Conservation (phyloP, 345 rosid genomes). For the Melaleuca alternifolia region DNA sequence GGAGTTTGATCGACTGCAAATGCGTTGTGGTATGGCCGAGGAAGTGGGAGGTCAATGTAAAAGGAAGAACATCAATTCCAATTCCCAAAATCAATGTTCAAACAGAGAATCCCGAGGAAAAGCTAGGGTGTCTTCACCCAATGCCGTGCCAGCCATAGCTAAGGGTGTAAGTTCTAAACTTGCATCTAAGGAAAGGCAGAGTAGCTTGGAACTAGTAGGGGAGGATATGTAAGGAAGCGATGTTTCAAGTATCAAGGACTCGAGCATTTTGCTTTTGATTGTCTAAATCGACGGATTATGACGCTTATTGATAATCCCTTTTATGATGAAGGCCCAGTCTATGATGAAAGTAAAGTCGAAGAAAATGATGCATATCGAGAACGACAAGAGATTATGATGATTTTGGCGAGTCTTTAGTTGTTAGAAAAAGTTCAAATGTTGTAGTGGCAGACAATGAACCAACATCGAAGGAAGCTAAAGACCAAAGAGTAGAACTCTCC, state of each 20-base stretch:
- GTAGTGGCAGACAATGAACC: not conserved
- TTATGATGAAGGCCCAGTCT: not conserved
- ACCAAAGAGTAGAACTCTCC: not conserved
- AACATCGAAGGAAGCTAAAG: no score
- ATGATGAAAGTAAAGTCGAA: not conserved
- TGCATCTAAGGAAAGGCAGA: not conserved
- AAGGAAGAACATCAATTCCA: no score
- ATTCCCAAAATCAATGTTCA: no score
- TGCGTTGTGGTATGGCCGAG: no score
- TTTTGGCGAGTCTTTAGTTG: not conserved
- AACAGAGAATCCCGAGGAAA: no score
- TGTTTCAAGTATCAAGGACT: not conserved
- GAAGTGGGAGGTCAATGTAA: no score
- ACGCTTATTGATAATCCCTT: no score
- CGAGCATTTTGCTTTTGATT: not conserved
- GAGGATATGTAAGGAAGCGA: not conserved
- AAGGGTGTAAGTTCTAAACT: not conserved
- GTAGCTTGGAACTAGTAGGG: no score
- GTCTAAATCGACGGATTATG: not conserved
- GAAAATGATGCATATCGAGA: not conserved
- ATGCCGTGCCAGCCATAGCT: no score
- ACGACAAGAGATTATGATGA: not conserved
- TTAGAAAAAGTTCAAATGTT: not conserved
- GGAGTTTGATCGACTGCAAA: no score
- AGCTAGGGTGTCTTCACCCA: no score